Percentiles rank a stretch among this genome's conserved stretches.
Evolutionary conservation across 2,329 filamentous ascomycete genomes (phyloP).

Genomic region (Calonectria multiphialidica): DNA sequence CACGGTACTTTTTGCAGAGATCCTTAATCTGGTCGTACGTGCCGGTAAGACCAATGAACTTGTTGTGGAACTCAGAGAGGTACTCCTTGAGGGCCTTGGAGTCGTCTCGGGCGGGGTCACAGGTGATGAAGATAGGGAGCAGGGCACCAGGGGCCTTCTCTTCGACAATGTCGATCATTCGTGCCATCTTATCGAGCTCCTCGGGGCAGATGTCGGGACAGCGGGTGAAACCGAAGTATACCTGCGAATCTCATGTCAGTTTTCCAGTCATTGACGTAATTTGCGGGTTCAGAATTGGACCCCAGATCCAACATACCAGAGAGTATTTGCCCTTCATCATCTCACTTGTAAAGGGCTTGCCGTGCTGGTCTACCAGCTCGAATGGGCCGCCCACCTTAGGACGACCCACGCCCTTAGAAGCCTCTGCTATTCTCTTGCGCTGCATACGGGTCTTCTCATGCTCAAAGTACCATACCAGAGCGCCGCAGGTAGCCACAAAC

Average conservation of each 20-base stretch:
- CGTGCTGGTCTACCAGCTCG: constrained; percentile 83
- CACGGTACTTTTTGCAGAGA: constrained; percentile 94
- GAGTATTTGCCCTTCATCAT: constrained; percentile 90
- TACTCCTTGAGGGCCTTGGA: constrained; percentile 88
- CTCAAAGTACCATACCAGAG: constrained; percentile 91
- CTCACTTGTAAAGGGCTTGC: constrained; percentile 80
- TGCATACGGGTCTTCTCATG: constrained; percentile 93
- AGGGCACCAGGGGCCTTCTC: constrained; percentile 65
- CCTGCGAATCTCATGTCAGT: constrained; percentile 60
- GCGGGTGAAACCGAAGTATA: constrained; percentile 98
- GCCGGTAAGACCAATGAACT: constrained; percentile 89
- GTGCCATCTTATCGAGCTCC: constrained; percentile 99
- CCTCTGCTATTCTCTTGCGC: constrained; percentile 88
- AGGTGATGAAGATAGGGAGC: constrained; percentile 91
- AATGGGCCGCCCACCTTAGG: constrained; percentile 95
- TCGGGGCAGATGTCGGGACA: constrained; percentile 99
- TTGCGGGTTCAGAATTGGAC: background rate
- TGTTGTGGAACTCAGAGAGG: constrained; percentile 88
- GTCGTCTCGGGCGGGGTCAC: constrained; percentile 92
- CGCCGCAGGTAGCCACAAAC: constrained; percentile 83
- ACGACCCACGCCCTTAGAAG: constrained; percentile 90
- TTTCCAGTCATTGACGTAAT: background rate
- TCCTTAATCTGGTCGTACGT: constrained; percentile 94
- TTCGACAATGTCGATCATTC: constrained; percentile 84
- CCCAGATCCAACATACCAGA: constrained; percentile 65